Evolutionary conservation across 352 stramenopile genomes (phyloP).

Genomic region (Pythium scleroteichum): DNA sequence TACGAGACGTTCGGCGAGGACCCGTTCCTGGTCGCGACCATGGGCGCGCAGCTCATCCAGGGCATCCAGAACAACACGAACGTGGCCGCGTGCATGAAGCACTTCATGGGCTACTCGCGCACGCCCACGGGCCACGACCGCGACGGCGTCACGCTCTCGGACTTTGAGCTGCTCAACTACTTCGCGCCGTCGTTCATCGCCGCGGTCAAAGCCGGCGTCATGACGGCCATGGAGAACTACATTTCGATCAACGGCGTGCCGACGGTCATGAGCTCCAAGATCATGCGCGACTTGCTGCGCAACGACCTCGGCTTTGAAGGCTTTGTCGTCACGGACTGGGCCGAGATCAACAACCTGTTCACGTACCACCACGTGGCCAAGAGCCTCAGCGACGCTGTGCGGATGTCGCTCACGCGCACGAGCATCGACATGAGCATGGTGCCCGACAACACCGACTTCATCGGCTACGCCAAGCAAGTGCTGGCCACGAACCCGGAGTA

Average conservation of each 20-base stretch:
- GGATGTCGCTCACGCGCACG: constrained; percentile 52
- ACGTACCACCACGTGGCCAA: constrained; percentile 55
- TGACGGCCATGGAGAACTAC: constrained; percentile 95
- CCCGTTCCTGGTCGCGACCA: constrained; percentile 67
- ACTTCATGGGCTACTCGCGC: constrained; percentile 89
- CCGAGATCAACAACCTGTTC: constrained; percentile 75
- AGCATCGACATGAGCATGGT: constrained; percentile 88
- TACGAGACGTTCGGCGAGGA: constrained; percentile 95
- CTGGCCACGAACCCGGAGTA: constrained; percentile 30
- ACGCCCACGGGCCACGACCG: constrained; percentile 84
- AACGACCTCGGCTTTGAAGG: constrained; percentile 68
- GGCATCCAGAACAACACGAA: constrained; percentile 70
- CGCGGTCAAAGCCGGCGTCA: constrained; percentile 75
- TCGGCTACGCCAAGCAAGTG: constrained; percentile 29
- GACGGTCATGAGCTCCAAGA: constrained; percentile 80
- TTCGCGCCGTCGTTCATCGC: constrained; percentile 84
- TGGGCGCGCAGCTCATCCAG: constrained; percentile 67
- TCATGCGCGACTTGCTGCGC: constrained; percentile 47
- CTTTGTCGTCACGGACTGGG: constrained; percentile 80
- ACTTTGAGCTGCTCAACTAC: constrained; percentile 85
- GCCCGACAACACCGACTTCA: constrained; percentile 33
- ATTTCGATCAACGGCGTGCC: constrained; percentile 92
- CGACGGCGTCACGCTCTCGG: constrained; percentile 62
- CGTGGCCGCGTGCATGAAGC: constrained; percentile 83
- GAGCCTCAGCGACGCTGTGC: constrained; percentile 39